Conservation (phyloP, 306 rosid species). For the Lotus japonicus region DNA sequence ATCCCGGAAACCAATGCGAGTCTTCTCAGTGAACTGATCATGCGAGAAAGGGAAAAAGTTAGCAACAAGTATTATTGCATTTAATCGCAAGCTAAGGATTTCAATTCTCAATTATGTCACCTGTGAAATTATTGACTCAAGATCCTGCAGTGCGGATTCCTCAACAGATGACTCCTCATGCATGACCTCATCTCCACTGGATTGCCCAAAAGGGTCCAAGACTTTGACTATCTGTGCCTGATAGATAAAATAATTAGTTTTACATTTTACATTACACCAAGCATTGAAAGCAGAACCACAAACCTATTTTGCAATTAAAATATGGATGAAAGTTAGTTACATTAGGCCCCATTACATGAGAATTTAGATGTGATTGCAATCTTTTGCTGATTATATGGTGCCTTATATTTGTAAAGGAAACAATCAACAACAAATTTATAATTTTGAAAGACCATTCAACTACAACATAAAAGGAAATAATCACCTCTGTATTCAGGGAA, state of each 20-base stretch:
- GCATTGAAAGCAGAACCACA: not conserved
- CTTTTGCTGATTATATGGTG: not conserved
- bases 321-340: not conserved
- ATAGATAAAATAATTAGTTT: slow-evolving; percentile 12
- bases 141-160: slow-evolving; percentile 50
- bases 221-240: not conserved
- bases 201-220: slow-evolving; percentile 33
- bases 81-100: not conserved
- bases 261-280: not conserved
- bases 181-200: slow-evolving; percentile 8
- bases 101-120: slow-evolving; percentile 24
- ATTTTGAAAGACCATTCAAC: not conserved
- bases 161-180: slow-evolving; percentile 40
- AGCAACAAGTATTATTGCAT: not conserved
- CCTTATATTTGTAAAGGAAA: not conserved
- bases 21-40: slow-evolving; percentile 48
- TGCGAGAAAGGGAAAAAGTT: not conserved
- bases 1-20: slow-evolving; percentile 67
- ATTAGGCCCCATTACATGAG: not conserved
- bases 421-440: not conserved
- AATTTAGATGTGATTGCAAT: not conserved
- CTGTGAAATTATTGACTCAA: slow-evolving; percentile 54
- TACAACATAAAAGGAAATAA: not conserved
- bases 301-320: not conserved
- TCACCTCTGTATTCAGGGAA: slow-evolving; percentile 38